Conservation (phyloP, 306 rosid genomes). For the Prunus padus region DNA sequence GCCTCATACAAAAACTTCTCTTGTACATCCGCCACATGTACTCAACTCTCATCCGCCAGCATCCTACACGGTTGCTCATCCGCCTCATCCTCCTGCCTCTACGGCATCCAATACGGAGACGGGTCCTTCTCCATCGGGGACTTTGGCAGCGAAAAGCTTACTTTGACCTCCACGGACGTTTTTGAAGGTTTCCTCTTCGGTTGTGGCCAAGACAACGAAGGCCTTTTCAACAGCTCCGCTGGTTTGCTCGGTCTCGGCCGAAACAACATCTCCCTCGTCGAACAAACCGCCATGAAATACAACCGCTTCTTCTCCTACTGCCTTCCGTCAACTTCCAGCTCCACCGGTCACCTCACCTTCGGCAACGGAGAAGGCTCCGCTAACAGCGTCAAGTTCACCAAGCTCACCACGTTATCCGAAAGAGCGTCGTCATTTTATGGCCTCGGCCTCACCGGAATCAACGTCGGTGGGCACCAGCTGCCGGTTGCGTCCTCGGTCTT, state of each 20-base stretch:
- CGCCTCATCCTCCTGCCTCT: constrained; percentile 34
- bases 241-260: constrained; percentile 84
- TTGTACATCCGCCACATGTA: constrained; percentile 38
- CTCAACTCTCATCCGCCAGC: constrained; percentile 41
- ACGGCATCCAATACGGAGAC: constrained; percentile 54
- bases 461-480: constrained; percentile 35
- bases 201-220: constrained; percentile 68
- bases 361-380: not conserved
- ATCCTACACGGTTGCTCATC: no score
- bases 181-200: constrained; percentile 49
- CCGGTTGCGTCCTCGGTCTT: constrained; percentile 27
- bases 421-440: constrained; percentile 42
- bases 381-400: constrained; percentile 44
- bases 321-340: constrained; percentile 59
- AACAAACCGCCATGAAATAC: constrained; percentile 58
- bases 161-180: constrained; percentile 22
- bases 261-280: constrained; percentile 54
- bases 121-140: constrained; percentile 49
- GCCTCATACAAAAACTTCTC: constrained; percentile 45
- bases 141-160: constrained; percentile 48
- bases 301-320: constrained; percentile 63
- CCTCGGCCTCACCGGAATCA: constrained; percentile 36
- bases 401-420: constrained; percentile 31
- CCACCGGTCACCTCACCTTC: constrained; percentile 51
- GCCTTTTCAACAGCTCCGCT: constrained; percentile 51